Base-by-base conservation (phyloP, 257 asterid species). In the Solanum acaule region DNA sequence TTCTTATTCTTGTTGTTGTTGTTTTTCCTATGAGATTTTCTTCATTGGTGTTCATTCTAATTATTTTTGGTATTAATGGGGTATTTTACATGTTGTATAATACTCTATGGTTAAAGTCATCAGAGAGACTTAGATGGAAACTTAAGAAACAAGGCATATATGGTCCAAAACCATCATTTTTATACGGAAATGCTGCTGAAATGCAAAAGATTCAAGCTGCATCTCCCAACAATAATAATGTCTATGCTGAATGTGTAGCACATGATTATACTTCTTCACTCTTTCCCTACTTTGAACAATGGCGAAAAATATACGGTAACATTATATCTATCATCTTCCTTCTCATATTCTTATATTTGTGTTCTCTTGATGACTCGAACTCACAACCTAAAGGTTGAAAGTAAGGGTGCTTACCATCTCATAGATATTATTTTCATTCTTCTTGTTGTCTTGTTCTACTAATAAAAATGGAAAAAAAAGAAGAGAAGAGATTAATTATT, bases 261-360 rank as follows among this genome's bases (percentile, higher is more conserved):
- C 98, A 96, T 90, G 98, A 96, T 46, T 96, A 96, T 88, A 94
- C 98, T 10, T 92, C 98, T 29, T 93, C 96, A 4, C 94, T 96
- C 89, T 96, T 96, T 61, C 98, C 98, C 25, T 94, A 96, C 91
- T 96, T 96, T 46, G 98, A 95, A 52, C 94, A 93, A 49, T 96
- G 98, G 98, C 91, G 98, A 85, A 95, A 94, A 90, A 85, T 93
- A 90, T 94, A 93, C 38, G 98, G 98, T 96, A 91, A 87, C 23
- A 23, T 46, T 2, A 52, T 56, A 56, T 56, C n/a, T 56, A 56
- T 56, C 65, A 20, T 56, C 65, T 56, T 56, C 65, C 65, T 56
- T 56, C 65, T 56, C 25, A 18, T 52, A 52, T 16, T 18, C 63
- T 52, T 52, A 52, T 52, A 52, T 52, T 0, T 52, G 3, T 2